These are phyloP conservation scores for Ormosia semicastrata DNA, from an alignment of 306 rosid genomes.

Conservation along the genomic window DNA sequence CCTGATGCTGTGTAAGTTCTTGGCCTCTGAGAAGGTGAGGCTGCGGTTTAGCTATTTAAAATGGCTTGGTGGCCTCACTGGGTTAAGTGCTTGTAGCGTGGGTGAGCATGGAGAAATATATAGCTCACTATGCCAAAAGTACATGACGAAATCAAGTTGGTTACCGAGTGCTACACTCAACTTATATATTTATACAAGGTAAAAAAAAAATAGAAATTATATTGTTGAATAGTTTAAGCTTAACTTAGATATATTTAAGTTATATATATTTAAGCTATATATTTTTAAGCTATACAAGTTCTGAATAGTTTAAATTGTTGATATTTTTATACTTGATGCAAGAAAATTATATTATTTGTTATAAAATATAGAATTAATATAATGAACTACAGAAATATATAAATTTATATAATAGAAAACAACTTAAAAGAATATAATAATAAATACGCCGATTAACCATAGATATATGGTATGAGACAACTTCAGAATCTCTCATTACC, in stretches of 20 bases:
- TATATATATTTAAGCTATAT: too few relatives aligned
- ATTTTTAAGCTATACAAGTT: too few relatives aligned
- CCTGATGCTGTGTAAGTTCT: neutral
- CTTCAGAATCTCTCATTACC: neutral
- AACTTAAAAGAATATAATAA: too few relatives aligned
- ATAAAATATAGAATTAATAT: too few relatives aligned
- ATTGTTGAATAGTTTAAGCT: too few relatives aligned
- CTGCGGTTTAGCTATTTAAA: neutral
- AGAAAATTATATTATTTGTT: too few relatives aligned
- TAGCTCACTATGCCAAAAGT: slow-evolving; percentile 5
- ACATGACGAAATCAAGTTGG: neutral
- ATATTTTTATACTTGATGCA: neutral
- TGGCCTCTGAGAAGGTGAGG: neutral
- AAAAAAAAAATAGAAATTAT: too few relatives aligned
- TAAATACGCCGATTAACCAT: too few relatives aligned
- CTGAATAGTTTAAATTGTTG: neutral
- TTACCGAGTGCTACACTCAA: neutral
- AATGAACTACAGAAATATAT: too few relatives aligned
- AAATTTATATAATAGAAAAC: too few relatives aligned
- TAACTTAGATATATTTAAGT: too few relatives aligned
- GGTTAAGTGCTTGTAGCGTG: neutral
- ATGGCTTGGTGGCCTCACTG: neutral
- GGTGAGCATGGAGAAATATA: neutral
- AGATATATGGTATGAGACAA: neutral
- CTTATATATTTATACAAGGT: neutral